Percentiles rank a stretch among this genome's conserved stretches.
Conservation (phyloP, 495 filamentous ascomycete genomes). For the Xylaria curta region DNA sequence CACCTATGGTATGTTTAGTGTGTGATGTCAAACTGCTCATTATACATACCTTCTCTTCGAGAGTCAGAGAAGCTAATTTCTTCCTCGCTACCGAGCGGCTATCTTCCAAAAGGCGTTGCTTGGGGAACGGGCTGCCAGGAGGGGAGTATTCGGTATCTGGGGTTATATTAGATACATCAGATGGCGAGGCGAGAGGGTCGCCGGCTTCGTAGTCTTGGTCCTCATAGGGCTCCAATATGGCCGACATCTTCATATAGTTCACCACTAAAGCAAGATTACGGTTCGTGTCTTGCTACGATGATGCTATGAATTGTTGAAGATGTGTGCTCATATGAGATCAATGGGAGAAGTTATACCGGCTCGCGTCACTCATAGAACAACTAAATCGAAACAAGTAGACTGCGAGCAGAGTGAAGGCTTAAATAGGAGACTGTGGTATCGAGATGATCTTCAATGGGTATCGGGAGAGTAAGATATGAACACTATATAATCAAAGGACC, state of each 20-base stretch:
- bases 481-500: slow-evolving; percentile 16
- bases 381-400: not conserved
- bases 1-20: slow-evolving; percentile 51
- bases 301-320: not conserved
- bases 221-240: slow-evolving; percentile 37
- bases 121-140: slow-evolving; percentile 52
- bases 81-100: slow-evolving; percentile 47
- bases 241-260: not conserved
- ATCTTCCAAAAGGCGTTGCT: slow-evolving; percentile 33
- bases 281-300: not conserved
- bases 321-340: not conserved
- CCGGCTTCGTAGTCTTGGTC: slow-evolving; percentile 39
- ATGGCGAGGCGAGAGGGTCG: slow-evolving; percentile 48
- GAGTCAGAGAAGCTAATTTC: slow-evolving; percentile 53
- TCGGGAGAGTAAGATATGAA: slow-evolving; percentile 8
- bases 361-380: slow-evolving; percentile 9
- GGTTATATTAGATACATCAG: slow-evolving; percentile 51
- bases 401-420: not conserved
- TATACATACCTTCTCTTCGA: slow-evolving; percentile 60
- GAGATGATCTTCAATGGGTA: not conserved
- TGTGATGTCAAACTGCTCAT: not conserved
- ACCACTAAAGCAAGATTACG: not conserved
- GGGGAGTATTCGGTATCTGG: slow-evolving; percentile 59
- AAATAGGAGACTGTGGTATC: slow-evolving; percentile 1
- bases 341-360: not conserved